Conservation (phyloP, 2,329 filamentous ascomycete species). For the Claviceps africana region DNA sequence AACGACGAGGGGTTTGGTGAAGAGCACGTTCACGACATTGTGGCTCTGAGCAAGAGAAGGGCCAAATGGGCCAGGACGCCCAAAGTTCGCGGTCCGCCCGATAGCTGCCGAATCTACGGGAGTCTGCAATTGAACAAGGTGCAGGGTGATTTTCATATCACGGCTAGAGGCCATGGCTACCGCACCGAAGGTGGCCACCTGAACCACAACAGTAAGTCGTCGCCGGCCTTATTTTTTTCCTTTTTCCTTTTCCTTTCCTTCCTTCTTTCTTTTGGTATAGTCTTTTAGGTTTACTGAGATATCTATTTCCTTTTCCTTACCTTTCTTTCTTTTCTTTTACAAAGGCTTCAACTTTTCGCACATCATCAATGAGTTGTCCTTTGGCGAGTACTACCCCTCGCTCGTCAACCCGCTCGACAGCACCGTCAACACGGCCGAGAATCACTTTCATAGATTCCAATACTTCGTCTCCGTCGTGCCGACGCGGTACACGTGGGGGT, state of each 20-base stretch:
- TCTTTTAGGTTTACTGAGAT: too few relatives aligned
- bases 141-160: conserved; percentile 96
- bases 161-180: conserved; percentile 90
- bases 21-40: conserved; percentile 83
- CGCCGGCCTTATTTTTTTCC: neutral
- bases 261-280: too few relatives aligned
- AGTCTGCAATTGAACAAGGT: conserved; percentile 90
- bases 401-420: conserved; percentile 89
- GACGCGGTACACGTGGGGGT: conserved; percentile 68
- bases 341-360: conserved; percentile 98
- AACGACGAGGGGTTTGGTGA: conserved; percentile 59
- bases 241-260: too few relatives aligned
- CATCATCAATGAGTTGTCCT: conserved; percentile 89
- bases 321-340: too few relatives aligned
- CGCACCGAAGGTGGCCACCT: conserved; percentile 63
- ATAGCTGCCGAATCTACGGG: conserved; percentile 82
- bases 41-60: conserved; percentile 51
- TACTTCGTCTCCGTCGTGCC: conserved; percentile 95
- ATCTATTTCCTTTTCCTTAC: too few relatives aligned
- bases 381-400: conserved; percentile 90
- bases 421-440: conserved; percentile 61
- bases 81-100: conserved; percentile 40
- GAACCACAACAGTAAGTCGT: conserved; percentile 58
- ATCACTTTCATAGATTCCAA: conserved; percentile 89
- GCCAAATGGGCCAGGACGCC: conserved; percentile 67